Evolutionary conservation across 23 red algal genomes (phyloP), one percentile per base, ranked within the genome.

Genomic region (Gracilariopsis chorda): DNA sequence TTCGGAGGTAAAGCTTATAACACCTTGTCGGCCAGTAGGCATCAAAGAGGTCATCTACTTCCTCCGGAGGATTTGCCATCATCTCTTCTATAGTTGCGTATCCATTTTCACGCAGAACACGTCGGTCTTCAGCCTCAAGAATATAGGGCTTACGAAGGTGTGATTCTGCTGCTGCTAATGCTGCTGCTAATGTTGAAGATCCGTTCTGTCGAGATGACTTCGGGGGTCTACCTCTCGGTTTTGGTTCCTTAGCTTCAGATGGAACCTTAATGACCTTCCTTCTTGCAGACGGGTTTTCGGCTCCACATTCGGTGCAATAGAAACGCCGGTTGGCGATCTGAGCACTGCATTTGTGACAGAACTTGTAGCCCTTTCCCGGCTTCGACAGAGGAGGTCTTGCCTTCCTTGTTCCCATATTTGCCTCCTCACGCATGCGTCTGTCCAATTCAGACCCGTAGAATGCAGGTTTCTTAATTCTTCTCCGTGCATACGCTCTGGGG

Each of bases 321-420:
- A 80, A 87, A 33, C 90, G 71, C 23, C 81, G 61, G 62, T 87
- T 93, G 4, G 81, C 90, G 27, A 87, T 83, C 9, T 65, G 71
- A 2, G 74, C 51, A 12, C 78, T 41, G 40, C 90, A 93, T 19
- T 32, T 57, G 60, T 93, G 81, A 42, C 81, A 87, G 59, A 93
- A 87, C 78, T 93, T 86, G 61, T 87, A 93, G 7, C 81, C 83
- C 47, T 93, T 93, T 13, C 90, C 90, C 37, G 81, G 82, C 57
- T 85, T 84, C 0, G 59, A 34, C 35, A 80, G 32, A 9, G 49
- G 49, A 37, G 48, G 52, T 41, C 49, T 17, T 64, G 41, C 30
- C n/a, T 51, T 57, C 32, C 53, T 68, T 84, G 35, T 13, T 39
- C 6, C 53, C 2, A 59, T 52, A 39, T 57, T 57, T 16, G 75